These are phyloP conservation scores for Zygotorulaspora sp. DNA, from an alignment of 805 yeast species.

Conservation along the genomic window DNA sequence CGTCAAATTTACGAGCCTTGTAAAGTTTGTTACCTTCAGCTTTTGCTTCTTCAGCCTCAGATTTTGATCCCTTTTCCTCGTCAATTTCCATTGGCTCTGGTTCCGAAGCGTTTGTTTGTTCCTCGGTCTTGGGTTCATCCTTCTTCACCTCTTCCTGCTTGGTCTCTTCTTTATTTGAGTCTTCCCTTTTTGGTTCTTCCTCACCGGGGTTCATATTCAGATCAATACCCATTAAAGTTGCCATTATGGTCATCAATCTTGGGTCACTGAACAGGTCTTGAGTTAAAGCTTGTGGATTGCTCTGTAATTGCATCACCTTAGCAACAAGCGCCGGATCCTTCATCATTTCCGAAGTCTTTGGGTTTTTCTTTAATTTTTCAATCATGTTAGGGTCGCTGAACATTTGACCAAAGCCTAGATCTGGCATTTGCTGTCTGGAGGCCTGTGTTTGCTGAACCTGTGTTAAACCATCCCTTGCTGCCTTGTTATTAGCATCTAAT, in stretches of 20 bases:
- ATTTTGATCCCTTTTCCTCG: conserved; percentile 37
- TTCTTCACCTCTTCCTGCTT: conserved; percentile 27
- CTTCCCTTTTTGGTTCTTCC: conserved; percentile 33
- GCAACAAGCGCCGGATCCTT: conserved; percentile 79
- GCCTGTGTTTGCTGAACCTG: conserved; percentile 61
- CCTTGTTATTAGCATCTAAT: conserved; percentile 73
- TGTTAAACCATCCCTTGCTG: conserved; percentile 78
- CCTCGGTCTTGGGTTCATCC: conserved; percentile 24
- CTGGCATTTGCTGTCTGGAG: conserved; percentile 52
- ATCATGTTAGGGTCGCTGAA: conserved; percentile 78
- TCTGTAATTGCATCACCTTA: conserved; percentile 52
- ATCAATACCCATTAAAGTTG: conserved; percentile 79
- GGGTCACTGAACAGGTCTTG: conserved; percentile 72
- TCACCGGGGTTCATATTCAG: conserved; percentile 39
- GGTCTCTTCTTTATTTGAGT: conserved; percentile 16
- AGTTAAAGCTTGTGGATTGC: conserved; percentile 72
- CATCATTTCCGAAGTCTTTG: conserved; percentile 82
- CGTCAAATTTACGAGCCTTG: conserved; percentile 84
- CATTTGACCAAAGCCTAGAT: conserved; percentile 69
- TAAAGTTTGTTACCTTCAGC: conserved; percentile 82
- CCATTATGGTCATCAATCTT: conserved; percentile 83
- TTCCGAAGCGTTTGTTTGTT: conserved; percentile 32
- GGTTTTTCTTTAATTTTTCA: conserved; percentile 70
- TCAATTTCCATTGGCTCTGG: conserved; percentile 39
- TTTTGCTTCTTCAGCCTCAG: conserved; percentile 64